phyloP scores from a whole-genome alignment of 176 grass and related monocot genomes.

The Dactylis glomerata region DNA sequence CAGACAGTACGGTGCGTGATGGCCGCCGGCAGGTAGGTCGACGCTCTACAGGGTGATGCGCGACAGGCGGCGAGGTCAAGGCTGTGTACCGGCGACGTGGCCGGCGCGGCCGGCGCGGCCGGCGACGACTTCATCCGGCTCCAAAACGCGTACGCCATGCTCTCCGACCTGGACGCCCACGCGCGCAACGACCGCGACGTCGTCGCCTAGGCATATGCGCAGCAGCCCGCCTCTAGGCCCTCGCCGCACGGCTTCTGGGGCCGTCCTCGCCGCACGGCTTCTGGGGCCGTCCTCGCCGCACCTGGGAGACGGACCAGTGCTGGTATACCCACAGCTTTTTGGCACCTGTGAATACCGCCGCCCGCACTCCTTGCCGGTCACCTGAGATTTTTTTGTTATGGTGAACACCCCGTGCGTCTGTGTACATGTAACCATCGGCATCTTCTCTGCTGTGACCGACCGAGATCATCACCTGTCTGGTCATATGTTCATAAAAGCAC shows the following conservation, averaged over 20 bases:
- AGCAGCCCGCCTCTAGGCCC: neutral
- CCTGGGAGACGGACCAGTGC: conserved; percentile 73
- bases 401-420: too few species aligned
- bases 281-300: conserved; percentile 14
- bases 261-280: conserved; percentile 18
- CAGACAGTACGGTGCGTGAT: conserved; percentile 30
- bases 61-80: conserved; percentile 60
- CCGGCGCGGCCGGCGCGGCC: conserved; percentile 28
- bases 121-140: conserved; percentile 39
- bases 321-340: conserved; percentile 28
- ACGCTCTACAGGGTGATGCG: conserved; percentile 46
- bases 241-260: neutral
- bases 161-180: conserved; percentile 55
- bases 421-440: too few species aligned
- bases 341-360: neutral
- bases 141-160: conserved; percentile 59
- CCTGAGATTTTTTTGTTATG: too few species aligned
- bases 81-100: conserved; percentile 65
- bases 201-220: neutral
- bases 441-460: too few species aligned
- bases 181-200: conserved; percentile 43
- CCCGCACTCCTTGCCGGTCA: too few species aligned
- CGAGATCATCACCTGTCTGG: too few species aligned
- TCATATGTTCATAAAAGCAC: too few species aligned
- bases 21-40: neutral